Evolutionary conservation across 192 early-diverging fungal species (phyloP), one percentile per base, ranked within the genome.

Genomic region (Coemansia sp.): DNA sequence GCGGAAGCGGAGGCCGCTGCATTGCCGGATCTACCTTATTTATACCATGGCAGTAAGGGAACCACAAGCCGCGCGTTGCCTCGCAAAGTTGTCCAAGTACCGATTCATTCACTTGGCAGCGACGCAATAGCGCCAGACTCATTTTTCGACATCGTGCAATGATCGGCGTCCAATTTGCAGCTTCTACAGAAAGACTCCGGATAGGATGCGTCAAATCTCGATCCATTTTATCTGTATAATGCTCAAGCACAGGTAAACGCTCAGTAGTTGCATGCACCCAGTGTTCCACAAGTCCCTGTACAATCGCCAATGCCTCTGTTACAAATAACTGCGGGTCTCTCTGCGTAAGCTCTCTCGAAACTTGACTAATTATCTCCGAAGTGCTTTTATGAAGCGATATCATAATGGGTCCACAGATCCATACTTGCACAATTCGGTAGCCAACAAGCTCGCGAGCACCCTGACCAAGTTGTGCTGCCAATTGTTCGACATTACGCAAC

Each of bases 111-210:
- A 60, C 55, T 51, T 79, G 76, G 61, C 71, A 74, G 50, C 71
- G 70, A 47, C 76, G 71, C 27, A 79, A 62, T 9, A 79, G 62
- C 27, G 76, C 76, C 60, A 79, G 54, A 30, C 71, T 65, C 19
- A 67, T 65, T 58, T 79, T 79, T 9, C 76, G 71, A 58, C 76
- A 73, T 49, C 76, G 71, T 2, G 64, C 76, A 50, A 79, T 74
- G n/a, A 79, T 64, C 1, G 76, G 76, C 10, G 76, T 67, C 76
- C 76, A 79, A 55, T 27, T 72, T 0, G 76, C 66, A 7, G 71
- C 68, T 28, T 79, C 76, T 0, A 67, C 10, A 3, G 71, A 70
- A 32, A 31, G 52, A 21, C 9, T 67, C 14, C 50, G 52, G 49
- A 79, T 61, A 0, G 76, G 76, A 5, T 30, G 54, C 16, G 71